Evolutionary conservation across 306 rosid genomes (phyloP), one percentile per base, ranked within the genome.

Genomic region (Rosa rugosa): DNA sequence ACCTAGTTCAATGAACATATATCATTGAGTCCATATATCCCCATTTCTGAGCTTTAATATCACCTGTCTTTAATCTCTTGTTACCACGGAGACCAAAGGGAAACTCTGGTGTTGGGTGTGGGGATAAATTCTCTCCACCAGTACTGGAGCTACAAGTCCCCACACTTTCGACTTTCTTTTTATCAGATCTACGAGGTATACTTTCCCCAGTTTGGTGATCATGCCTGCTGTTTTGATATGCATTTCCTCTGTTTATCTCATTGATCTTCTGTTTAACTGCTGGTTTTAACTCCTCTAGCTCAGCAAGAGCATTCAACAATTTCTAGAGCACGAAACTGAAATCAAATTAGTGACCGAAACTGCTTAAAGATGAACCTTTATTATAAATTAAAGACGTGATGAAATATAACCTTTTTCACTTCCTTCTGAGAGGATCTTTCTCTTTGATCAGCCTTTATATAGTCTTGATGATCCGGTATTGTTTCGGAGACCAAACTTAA

Each of bases 281-380:
- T 25, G 98, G 94, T 83, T 94, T 90, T 87, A 94, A 82, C 44
- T 81, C 81, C 86, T 92, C 97, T 80, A 94, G 89, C 86, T 94
- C 98, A 80, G 62, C 84, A 81, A 94, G 23, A 67, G 94, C 88
- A 82, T 40, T 68, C 72, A 94, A 72, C 80, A 92, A 79, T 83
- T 79, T 87, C 98, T 94, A 72, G 72, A 84, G 67, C 57, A 83
- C 67, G 62, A 22, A 78, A 70, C 69, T 13, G 44, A 77, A 80
- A 77, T 75, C 77, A 84, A 81, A 73, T 75, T 46, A 75, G 69
- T 23, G 53, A 36, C 72, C 38, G 50, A 81, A 38, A 40, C 40
- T 31, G 53, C 64, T 2, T 12, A 49, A 12, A 49, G 16, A 0
- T 49, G 5, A 49, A 49, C 53, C 18, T 13, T 49, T 41, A 40